Conservation (phyloP, 2,329 filamentous ascomycete genomes). For the Paracamarosporium sp. region DNA sequence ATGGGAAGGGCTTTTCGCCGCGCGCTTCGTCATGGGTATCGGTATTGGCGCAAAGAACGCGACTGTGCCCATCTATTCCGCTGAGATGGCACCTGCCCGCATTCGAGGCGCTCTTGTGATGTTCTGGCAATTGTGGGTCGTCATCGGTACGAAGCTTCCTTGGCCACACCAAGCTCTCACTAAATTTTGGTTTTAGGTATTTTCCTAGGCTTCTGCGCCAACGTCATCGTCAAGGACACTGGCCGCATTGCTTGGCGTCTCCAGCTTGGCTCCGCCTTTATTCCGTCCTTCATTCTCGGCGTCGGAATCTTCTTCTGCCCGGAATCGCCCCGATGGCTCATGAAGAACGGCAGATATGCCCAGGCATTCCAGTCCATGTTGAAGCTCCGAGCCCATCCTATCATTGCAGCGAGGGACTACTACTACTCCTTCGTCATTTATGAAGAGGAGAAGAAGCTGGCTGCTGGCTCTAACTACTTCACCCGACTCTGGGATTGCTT, state of each 20-base stretch:
- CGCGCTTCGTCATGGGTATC: constrained; percentile 45
- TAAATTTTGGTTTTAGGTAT: constrained; percentile 38
- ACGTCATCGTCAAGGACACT: constrained; percentile 54
- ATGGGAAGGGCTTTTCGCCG: constrained; percentile 45
- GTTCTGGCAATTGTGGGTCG: constrained; percentile 49
- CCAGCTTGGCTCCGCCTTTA: constrained; percentile 48
- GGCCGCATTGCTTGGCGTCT: constrained; percentile 43
- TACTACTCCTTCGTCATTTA: constrained; percentile 47
- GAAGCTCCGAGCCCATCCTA: constrained; percentile 45
- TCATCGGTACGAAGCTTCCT: constrained; percentile 33
- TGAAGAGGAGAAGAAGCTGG: constrained; percentile 42
- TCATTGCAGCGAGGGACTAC: constrained; percentile 45
- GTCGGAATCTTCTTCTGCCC: constrained; percentile 47
- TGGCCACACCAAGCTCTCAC: constrained; percentile 15
- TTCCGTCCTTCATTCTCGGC: constrained; percentile 46
- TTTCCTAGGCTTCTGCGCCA: constrained; percentile 56
- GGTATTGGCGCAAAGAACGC: constrained; percentile 44
- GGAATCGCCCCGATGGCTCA: constrained; percentile 49
- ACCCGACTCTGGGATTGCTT: constrained; percentile 58
- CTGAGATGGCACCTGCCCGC: constrained; percentile 42
- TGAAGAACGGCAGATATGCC: constrained; percentile 43
- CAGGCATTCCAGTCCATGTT: constrained; percentile 58
- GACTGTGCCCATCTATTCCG: constrained; percentile 43
- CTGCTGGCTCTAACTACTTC: constrained; percentile 44
- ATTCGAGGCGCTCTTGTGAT: constrained; percentile 48